phyloP scores from a whole-genome alignment of 441 rosid species.

The Metrosideros polymorpha region DNA sequence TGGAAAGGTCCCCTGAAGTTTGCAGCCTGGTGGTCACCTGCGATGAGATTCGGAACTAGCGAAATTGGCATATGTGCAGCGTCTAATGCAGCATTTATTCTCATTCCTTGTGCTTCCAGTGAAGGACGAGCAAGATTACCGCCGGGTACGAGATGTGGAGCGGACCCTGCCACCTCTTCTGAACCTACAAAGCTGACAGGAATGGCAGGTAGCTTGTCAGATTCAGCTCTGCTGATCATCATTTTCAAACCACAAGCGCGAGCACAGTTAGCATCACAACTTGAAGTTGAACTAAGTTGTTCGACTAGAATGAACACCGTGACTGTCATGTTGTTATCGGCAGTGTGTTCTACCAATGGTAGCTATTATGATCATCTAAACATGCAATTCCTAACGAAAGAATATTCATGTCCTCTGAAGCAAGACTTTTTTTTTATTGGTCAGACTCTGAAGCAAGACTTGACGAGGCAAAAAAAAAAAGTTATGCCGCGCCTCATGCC shows the following conservation, averaged over 20 bases:
- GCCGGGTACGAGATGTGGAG: no score
- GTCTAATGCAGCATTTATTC: background rate
- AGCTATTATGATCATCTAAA: background rate
- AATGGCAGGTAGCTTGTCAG: background rate
- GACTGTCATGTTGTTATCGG: background rate
- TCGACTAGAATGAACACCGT: background rate
- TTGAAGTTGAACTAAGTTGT: background rate
- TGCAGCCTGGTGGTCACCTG: background rate
- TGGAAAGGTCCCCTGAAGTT: background rate
- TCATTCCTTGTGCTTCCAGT: background rate
- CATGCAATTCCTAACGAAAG: background rate
- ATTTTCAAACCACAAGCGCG: background rate
- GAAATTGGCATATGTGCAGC: background rate
- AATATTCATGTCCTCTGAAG: background rate
- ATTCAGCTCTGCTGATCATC: background rate
- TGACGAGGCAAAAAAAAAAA: background rate
- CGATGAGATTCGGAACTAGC: background rate
- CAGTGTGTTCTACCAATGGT: background rate
- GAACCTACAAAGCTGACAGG: background rate
- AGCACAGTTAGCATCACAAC: background rate
- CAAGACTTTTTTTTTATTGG: no score
- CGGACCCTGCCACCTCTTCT: background rate
- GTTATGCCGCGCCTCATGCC: background rate
- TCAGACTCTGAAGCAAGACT: background rate
- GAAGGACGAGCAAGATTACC: background rate